Percentiles rank a stretch among this genome's conserved stretches.
Evolutionary conservation across 352 stramenopile species (phyloP).

Genomic region (Phytophthora vignae): DNA sequence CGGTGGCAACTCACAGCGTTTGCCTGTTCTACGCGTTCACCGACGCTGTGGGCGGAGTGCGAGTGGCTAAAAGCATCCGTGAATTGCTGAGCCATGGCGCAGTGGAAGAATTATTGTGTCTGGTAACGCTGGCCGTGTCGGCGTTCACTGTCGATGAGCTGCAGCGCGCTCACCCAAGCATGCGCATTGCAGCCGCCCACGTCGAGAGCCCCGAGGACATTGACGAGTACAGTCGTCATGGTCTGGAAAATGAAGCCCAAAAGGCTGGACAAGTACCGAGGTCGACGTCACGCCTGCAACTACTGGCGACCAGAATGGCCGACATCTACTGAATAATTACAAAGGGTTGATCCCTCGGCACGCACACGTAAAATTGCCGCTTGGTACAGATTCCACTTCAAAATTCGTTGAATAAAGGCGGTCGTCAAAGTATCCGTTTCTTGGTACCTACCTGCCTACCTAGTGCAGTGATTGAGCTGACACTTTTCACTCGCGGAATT

Average conservation of each 20-base stretch:
- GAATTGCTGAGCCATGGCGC: conserved; percentile 24
- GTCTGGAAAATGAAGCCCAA: conserved; percentile 2
- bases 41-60: conserved; percentile 2
- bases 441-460: no score
- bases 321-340: conserved; percentile 18
- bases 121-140: conserved; percentile 32
- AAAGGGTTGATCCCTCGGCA: background rate
- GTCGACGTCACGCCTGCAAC: conserved; percentile 5
- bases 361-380: background rate
- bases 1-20: conserved; percentile 21
- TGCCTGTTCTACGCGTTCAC: conserved; percentile 37
- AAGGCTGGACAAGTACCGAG: background rate
- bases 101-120: conserved; percentile 29
- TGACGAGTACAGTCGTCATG: background rate
- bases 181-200: conserved; percentile 29
- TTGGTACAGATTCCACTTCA: background rate
- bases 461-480: background rate
- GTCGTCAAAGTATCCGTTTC: conserved; percentile 14
- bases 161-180: conserved; percentile 28
- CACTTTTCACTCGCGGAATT: background rate
- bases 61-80: conserved; percentile 27
- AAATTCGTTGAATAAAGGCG: conserved; percentile 7
- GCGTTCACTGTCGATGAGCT: conserved; percentile 25
- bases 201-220: conserved; percentile 21
- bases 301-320: conserved; percentile 17